Conservation (phyloP, 345 rosid species). For the Hevea brasiliensis region DNA sequence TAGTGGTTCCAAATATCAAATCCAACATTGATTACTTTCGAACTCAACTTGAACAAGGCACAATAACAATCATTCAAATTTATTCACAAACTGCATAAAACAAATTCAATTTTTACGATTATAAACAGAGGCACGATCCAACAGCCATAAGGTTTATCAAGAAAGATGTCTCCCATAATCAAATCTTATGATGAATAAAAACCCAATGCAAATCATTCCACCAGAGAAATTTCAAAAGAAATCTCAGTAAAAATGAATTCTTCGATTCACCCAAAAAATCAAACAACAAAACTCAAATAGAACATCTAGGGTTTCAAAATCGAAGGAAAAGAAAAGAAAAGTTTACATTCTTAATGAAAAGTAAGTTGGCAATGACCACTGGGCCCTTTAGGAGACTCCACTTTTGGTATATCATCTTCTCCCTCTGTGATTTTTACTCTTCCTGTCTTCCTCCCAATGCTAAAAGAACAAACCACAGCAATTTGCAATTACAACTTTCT, state of each 20-base stretch:
- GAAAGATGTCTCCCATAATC: neutral
- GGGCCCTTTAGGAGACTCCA: constrained; percentile 97
- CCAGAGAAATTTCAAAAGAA: neutral
- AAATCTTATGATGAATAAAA: neutral
- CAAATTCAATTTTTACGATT: no score
- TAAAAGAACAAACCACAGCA: neutral
- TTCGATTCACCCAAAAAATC: neutral
- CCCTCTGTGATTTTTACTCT: neutral
- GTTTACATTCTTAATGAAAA: constrained; percentile 52
- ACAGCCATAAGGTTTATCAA: neutral
- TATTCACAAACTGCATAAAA: neutral
- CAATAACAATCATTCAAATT: no score
- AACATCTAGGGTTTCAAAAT: constrained; percentile 28
- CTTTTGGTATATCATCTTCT: constrained; percentile 76
- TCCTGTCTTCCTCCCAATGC: neutral
- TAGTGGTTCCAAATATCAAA: neutral
- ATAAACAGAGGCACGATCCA: neutral
- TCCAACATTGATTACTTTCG: neutral
- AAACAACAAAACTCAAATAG: neutral
- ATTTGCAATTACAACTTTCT: neutral
- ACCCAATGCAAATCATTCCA: neutral
- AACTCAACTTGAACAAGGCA: neutral
- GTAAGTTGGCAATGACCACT: constrained; percentile 45
- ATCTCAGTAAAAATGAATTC: neutral
- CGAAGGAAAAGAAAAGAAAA: neutral